These are phyloP conservation scores for Colletotrichum sidae DNA, from an alignment of 2,329 filamentous ascomycete genomes.

Conservation along the genomic window DNA sequence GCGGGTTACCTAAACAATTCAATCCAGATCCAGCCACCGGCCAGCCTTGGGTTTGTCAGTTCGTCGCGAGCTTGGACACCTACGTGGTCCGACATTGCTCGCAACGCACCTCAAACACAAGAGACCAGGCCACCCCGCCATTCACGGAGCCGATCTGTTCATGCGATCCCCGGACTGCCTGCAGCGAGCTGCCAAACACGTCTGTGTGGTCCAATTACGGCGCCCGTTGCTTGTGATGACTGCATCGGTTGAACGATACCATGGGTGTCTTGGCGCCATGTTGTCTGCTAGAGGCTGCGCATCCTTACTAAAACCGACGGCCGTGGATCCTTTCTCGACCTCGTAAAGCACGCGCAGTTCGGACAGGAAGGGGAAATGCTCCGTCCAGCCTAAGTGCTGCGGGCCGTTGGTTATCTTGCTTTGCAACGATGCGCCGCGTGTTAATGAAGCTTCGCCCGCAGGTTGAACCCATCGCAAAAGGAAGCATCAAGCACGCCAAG, in stretches of 20 bases:
- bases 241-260: background rate
- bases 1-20: slow-evolving; percentile 14
- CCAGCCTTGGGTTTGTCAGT: background rate
- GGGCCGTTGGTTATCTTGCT: slow-evolving; percentile 2
- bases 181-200: slow-evolving; percentile 24
- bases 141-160: slow-evolving; percentile 34
- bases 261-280: background rate
- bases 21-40: slow-evolving; percentile 17
- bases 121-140: slow-evolving; percentile 27
- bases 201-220: slow-evolving; percentile 12
- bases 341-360: background rate
- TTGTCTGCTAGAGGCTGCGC: slow-evolving; percentile 13
- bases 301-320: slow-evolving; percentile 27
- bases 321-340: slow-evolving; percentile 9
- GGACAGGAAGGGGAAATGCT: background rate
- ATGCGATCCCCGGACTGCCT: slow-evolving; percentile 30
- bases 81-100: slow-evolving; percentile 37
- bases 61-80: slow-evolving; percentile 26
- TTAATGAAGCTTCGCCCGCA: slow-evolving; percentile 15
- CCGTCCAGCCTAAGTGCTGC: slow-evolving; percentile 13
- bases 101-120: slow-evolving; percentile 45
- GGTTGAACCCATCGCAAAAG: background rate
- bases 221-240: background rate
- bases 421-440: slow-evolving; percentile 5
- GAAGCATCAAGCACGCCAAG: slow-evolving; percentile 17